Evolutionary conservation across 2,329 filamentous ascomycete species (phyloP), one percentile per base, ranked within the genome.

Genomic region (Emergomyces pasteurianus): DNA sequence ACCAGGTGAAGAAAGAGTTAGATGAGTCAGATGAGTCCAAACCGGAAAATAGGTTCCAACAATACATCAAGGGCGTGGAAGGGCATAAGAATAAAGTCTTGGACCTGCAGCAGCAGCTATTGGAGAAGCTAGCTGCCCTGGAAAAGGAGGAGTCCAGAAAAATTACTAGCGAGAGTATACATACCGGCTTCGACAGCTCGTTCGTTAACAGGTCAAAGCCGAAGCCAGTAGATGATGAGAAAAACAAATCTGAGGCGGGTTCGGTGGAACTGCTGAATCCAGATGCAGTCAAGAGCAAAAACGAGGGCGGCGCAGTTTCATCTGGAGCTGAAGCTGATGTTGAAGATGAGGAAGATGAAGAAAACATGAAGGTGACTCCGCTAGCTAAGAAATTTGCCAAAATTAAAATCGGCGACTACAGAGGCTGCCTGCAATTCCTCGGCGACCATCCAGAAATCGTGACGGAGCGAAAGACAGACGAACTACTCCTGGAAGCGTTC

Each of bases 131-230:
- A 40, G 86, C 80, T 4, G 85, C 91, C 74, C 79, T 99, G 47
- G 89, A 97, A 77, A 88, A 86, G 73, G 88, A 94, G 66, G 92
- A 96, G 67, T 78, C 82, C 62, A 84, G 83, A 72, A 96, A 97
- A 78, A 99, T 99, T 65, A 99, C 94, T 12, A 97, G 92, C 71
- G 92, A 96, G 66, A 82, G 84, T 66, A 85, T 95, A 67, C 88
- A 92, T 69, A 91, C 87, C 1, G 94, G 94, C 6, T 99, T 99
- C 72, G 86, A 95, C 75, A 92, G 85, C 73, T 95, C 92, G 1
- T 83, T 88, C 66, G 85, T 99, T 59, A 80, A 83, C 68, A 92
- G 90, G 73, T 72, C 71, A 16, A 69, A 72, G 49, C 61, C 69
- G 9, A 70, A 70, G 43, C 54, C 72, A n/a, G 69, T 67, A 8